Evolutionary conservation across 2,329 filamentous ascomycete genomes (phyloP), one percentile per base, ranked within the genome.

Genomic region (Helicocarpus griseus): DNA sequence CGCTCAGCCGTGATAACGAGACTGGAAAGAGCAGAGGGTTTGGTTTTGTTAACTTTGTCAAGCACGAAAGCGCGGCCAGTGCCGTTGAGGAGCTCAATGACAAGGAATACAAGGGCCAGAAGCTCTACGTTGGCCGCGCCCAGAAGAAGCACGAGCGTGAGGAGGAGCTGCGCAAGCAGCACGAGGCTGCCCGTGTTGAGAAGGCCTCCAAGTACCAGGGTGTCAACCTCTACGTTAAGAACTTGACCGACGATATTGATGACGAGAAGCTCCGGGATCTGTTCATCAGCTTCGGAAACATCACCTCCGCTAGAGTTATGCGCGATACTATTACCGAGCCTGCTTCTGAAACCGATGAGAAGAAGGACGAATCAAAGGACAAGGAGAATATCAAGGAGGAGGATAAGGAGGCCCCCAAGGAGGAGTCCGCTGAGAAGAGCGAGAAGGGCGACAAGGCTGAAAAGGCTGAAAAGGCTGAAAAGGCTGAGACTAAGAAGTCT

Each of bases 141-240:
- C 93, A 97, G 80, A 98, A 98, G 87, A 98, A 98, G 81, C 93
- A 97, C 71, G 93, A 98, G 79, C 93, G 93, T 65, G 93, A 98
- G 78, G 93, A 98, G 77, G 93, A 98, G 76, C 85, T 98, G 56
- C 90, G 93, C 77, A 95, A 89, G 80, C 95, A 95, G 67, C 97
- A 98, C 73, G 93, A 98, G 75, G 91, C 91, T 65, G 89, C 89
- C 64, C 91, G 93, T 65, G 80, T 94, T 64, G 93, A 98, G 81
- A 98, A 98, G 80, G 90, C 89, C 71, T 94, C 83, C 77, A 98
- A 98, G 79, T 98, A 98, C 76, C 89, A 95, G 77, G 93, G 93
- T 61, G 93, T 98, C 72, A 98, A 98, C 78, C 81, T 98, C 47
- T 98, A 98, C 78, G 93, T 98, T 77, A 98, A 98, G 85, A 98